Evolutionary conservation across 352 stramenopile genomes (phyloP), one percentile per base, ranked within the genome.

Genomic region (Globisporangium emineosum): DNA sequence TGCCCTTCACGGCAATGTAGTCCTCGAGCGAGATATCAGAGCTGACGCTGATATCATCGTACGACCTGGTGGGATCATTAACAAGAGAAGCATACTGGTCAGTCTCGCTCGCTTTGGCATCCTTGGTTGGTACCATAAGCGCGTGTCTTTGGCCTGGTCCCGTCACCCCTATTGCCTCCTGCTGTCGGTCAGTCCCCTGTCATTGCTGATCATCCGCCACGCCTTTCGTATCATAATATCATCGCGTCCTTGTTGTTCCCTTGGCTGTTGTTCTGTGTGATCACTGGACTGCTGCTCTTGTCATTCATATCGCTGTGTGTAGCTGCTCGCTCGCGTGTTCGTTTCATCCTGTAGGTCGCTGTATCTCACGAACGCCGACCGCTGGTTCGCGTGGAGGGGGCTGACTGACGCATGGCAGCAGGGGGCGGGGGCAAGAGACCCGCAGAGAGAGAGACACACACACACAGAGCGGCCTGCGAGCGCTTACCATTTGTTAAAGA

Each of bases 1-100:
- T 98, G 74, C 95, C 94, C 80, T 98, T 99, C 72, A 98, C 96
- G 64, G 97, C 98, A 72, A 99, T 98, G 94, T 99, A 99, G 85
- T 99, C 97, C 81, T 97, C 89, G 27, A 99, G 91, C 47, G 97
- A 98, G 76, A 99, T 98, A 83, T 99, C 98, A 66, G 89, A 71
- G 68, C 78, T 93, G 77, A 99, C 89, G 82, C 98, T 98, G 75
- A 99, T 97, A 77, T 99, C 97, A 87, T 99, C 97, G 79, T 98
- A 99, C 71, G 88, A 98, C 97, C 93, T 97, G 52, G n/a, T 3
- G 30, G 5, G 3, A 30, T 7, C 17, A 55, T 35, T 25, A 33
- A 30, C 13, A 77, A 35, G 25, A 21, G 27, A 10, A 57, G 27
- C n/a, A 71, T 27, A 73, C 55, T 64, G 37, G 65, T 77, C 60